Base-by-base conservation (phyloP, 169 alveolate genomes). In the Plasmodium billcollinsi region DNA sequence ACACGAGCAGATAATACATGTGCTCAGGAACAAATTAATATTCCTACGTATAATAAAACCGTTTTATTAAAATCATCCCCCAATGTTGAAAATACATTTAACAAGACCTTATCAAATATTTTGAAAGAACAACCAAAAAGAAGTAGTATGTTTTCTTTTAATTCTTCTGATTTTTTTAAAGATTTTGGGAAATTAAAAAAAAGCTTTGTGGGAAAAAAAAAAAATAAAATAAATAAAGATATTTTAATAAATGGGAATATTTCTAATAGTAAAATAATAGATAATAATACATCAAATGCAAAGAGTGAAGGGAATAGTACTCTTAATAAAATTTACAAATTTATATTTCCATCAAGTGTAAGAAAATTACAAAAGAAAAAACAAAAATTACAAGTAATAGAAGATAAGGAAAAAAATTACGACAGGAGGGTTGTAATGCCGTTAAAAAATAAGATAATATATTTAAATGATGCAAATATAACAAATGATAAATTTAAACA, bases 121-220 rank as follows among this genome's bases (percentile, higher is more conserved):
- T 76, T 76, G n/a, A 76, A 76, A 76, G 63, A 76, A 50, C 59
- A 75, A 11, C 29, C n/a, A 45, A 75, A 76, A 50, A 65, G 24
- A 6, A 76, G 50, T 76, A 49, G 20, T 26, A 63, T 54, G 7
- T 14, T 52, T 33, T 76, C 89, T 20, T 52, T 76, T 43, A 76
- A 15, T 76, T 76, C 75, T 14, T 76, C 43, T 65, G 76, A 76
- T 7, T 56, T 24, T 76, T 56, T 76, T 1, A 54, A 72, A 62
- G 45, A 65, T 43, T 8, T 49, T n/a, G 78, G 24, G 24, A 76
- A 76, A 47, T 33, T 20, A 65, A 54, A 14, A 66, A 76, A 73
- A 65, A 76, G 47, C 50, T 9, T 75, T 15, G 49, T 75, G n/a
- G 15, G 65, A 33, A 52, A 76, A 39, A 49, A 65, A 65, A 76